Evolutionary conservation across 371 early-diverging fungal species (phyloP), one percentile per base, ranked within the genome.

Genomic region (Syncephalis plumigaleata): DNA sequence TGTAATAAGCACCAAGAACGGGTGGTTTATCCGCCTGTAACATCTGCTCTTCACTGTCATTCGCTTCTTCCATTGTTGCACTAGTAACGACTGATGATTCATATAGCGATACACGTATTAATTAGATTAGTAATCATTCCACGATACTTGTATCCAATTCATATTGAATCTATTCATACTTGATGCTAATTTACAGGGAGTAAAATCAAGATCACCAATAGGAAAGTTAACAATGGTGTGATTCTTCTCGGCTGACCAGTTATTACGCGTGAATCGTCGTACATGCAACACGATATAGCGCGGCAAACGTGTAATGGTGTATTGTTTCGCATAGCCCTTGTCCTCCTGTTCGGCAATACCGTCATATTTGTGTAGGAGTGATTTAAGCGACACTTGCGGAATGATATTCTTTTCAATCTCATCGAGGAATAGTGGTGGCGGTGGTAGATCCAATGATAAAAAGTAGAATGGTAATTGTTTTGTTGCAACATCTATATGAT

Each of bases 201-300:
- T 20, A 11, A 95, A 75, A 50, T 88, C 81, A 2, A 93, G 56
- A 45, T 81, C 75, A 47, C 78, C 77, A 49, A 92, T 80, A 1
- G 94, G 88, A 46, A 87, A 96, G 50, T 86, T 91, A n/a, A 98
- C 94, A 55, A 98, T 93, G 2, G 98, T 98, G 0, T 88, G 91
- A 56, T 95, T 95, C 68, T 92, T 92, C 57, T 98, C 98, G 9
- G 59, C 51, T 5, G 73, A 62, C 70, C 83, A 88, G 52, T 80
- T 86, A 63, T 87, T 89, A 58, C 87, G 91, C 5, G 78, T 75
- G 55, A 97, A 91, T 27, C 98, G 71, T 57, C 88, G 89, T 48
- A 93, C 78, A 56, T 88, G 84, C 45, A 96, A 75, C 31, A 96
- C 85, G 13, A 98, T 63, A 56, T 83, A 96, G 23, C 68, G 65